Base-by-base conservation (phyloP, 306 rosid genomes). In the Dicorynia guianensis region DNA sequence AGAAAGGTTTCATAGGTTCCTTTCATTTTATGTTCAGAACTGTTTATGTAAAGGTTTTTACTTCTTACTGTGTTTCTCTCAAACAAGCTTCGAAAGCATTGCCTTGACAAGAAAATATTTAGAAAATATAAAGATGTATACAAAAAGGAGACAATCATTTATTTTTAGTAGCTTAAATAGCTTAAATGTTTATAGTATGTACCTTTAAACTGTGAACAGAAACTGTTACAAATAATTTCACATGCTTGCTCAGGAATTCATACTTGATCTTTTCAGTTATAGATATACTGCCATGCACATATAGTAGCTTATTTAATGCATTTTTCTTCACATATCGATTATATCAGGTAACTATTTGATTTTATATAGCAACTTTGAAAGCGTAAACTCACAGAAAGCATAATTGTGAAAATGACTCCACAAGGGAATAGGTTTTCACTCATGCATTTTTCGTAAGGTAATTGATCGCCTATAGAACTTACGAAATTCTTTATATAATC, bases 221-320 rank as follows among this genome's bases (percentile, higher is more conserved):
- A 64, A 57, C 39, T 49, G 17, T 18, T 19, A 10, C 25, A 44
- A 70, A 39, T 38, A 60, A n/a, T 10, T 4, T 38, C n/a, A 17
- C 18, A 55, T 63, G 70, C 10, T 38, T 64, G 44, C 12, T 70
- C 35, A 69, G 67, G 66, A 20, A 53, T 49, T 53, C 11, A 72
- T 61, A 11, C 49, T 61, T 20, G 8, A 30, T 55, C 49, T 67
- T 38, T 42, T 78, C 25, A 12, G 18, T 49, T 54, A 64, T 52
- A 46, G 63, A 65, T 50, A 48, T 33, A 55, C 63, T 18, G 72
- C 36, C 78, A 43, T 25, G 67, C 62, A 66, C 18, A 63, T 38
- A 36, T 43, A 65, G 72, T 52, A 65, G 65, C 55, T 59, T 62
- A 66, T 44, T 62, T 42, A 64, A 73, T 79, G 14, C 58, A 19